These are phyloP conservation scores for Fennellomyces sp. DNA, from an alignment of 371 early-diverging fungal genomes.

Conservation along the genomic window DNA sequence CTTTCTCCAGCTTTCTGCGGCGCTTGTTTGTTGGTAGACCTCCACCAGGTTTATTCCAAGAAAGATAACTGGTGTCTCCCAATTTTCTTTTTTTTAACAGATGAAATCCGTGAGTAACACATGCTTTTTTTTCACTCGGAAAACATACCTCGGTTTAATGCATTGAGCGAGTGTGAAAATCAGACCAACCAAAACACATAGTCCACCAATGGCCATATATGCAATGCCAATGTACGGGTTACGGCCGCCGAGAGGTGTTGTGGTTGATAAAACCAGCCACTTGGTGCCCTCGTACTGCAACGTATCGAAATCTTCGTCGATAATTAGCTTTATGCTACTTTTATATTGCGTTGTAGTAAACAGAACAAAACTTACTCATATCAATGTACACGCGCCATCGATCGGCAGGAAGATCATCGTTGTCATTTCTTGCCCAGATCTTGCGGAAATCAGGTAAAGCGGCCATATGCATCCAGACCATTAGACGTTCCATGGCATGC, in stretches of 20 bases:
- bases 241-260: constrained; percentile 91
- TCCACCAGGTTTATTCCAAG: constrained; percentile 45
- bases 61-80: constrained; percentile 43
- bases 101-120: too few relatives aligned
- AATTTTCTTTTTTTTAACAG: constrained; percentile 38
- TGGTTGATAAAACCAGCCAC: constrained; percentile 89
- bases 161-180: constrained; percentile 84
- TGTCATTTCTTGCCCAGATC: constrained; percentile 84
- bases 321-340: not conserved
- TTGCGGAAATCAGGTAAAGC: constrained; percentile 97
- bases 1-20: constrained; percentile 10
- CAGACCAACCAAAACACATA: constrained; percentile 85
- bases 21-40: constrained; percentile 33
- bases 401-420: constrained; percentile 56
- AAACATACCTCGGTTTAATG: constrained; percentile 78
- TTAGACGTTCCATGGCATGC: constrained; percentile 78
- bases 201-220: constrained; percentile 86
- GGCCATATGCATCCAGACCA: constrained; percentile 99
- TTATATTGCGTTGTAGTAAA: not conserved
- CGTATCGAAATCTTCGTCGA: constrained; percentile 75
- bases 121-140: not conserved
- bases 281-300: constrained; percentile 89
- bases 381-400: constrained; percentile 69
- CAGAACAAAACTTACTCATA: constrained; percentile 62
- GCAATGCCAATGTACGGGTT: constrained; percentile 95